Base-by-base conservation (phyloP, 2,329 filamentous ascomycete genomes). In the Cladophialophora immunda region DNA sequence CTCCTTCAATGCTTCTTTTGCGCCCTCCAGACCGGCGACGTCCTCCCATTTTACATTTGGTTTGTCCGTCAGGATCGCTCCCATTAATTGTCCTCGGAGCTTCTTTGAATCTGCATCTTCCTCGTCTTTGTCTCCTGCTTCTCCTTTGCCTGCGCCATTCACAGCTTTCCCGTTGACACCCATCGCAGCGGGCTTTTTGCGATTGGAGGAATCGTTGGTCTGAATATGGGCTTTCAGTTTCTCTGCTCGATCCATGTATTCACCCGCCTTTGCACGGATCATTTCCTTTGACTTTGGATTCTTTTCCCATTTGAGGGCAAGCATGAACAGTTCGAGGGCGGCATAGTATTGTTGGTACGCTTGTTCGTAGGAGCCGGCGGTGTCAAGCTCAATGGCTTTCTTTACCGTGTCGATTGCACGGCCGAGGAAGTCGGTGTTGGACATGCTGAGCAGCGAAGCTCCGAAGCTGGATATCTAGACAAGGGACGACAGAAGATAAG, bases 241-340 rank as follows among this genome's bases (percentile, higher is more conserved):
- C 84, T 99, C 95, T 71, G 95, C 95, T 70, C 95, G 92, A 81
- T 97, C 94, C 91, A 99, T 97, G 85, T 99, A 99, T 78, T 97
- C 94, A 74, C 86, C 92, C 22, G 94, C 93, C 84, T 98, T 98
- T 74, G 92, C 89, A 73, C 95, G 91, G 80, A 99, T 97, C 87
- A 97, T 97, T 78, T 96, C 93, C 84, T 98, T 98, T 71, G 93
- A 94, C 75, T 94, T 94, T 70, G 92, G 89, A 82, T 97, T 98
- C 87, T 98, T 99, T 84, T 99, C 95, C 94, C 94, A 99, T 85
- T 99, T 99, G 68, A 99, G 86, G 36, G 95, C 95, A 68, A 98
- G 91, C 92, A 99, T 97, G 85, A 98, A 99, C 66, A 98, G 89
- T 82, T 99, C 94, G 74, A 99, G 91, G 59, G 94, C 90, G 73